Evolutionary conservation across 176 grass and related monocot species (phyloP), one percentile per base, ranked within the genome.

Genomic region (Rhynchospora breviuscula): DNA sequence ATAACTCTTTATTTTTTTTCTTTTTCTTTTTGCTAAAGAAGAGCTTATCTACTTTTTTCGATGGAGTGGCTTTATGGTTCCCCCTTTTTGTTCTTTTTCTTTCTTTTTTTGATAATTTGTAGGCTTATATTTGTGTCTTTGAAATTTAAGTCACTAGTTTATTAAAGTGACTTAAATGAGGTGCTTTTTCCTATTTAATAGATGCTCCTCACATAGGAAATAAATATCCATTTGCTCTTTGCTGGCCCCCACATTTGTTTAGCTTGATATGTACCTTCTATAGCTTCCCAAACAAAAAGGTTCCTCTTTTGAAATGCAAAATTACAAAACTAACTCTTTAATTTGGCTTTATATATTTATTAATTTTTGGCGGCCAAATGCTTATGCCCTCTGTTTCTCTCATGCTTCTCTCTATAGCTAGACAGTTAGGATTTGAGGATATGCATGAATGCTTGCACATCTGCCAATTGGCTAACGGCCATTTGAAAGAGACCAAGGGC

Each of bases 351-450:
- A 56, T 15, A 33, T 6, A 53, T 58, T 79, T 62, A 7, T 72
- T 18, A 17, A 3, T 17, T 23, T 6, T 68, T 13, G 11, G 8
- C 9, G 0, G 17, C 9, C 17, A 77, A 25, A 15, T 88, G 21
- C 59, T 79, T 59, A 75, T 59, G 69, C 4, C 5, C 40, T 51
- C 17, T 17, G 7, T 14, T 13, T 54, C 18, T 49, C 14, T n/a
- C n/a, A 40, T 40, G 3, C 52, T 15, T 7, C 1, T 21, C 48
- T 19, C n/a, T 76, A 43, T 74, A 98, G 96, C 89, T 10, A 95
- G 86, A 57, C 96, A 98, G 45, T 90, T 98, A 29, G 91, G 96
- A 46, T 89, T 98, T 40, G 63, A 90, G 4, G 85, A 90, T 80
- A 21, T 54, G 11, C 81, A 86, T 13, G 91, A 98, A 76, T 95